Evolutionary conservation across 306 rosid genomes (phyloP).

Genomic region (Pyrus bretschneideri): DNA sequence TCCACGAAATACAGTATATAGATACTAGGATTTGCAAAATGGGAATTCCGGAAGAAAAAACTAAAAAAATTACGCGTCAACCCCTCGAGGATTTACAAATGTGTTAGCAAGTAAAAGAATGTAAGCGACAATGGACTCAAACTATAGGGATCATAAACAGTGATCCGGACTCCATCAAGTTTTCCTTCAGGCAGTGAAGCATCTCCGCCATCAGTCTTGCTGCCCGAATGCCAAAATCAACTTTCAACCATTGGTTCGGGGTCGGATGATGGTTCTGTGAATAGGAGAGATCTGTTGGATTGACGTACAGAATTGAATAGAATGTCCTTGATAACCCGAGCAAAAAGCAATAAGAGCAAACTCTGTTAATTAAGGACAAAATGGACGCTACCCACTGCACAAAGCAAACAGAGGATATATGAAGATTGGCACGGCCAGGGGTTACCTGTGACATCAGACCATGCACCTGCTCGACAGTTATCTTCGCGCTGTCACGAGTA

Average conservation of each 20-base stretch:
- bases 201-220: background rate
- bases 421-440: background rate
- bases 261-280: slow-evolving; percentile 55
- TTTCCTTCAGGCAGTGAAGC: background rate
- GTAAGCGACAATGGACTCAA: slow-evolving; percentile 9
- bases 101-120: background rate
- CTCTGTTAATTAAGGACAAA: slow-evolving; percentile 2
- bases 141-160: slow-evolving; percentile 1
- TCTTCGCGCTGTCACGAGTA: slow-evolving; percentile 87
- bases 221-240: slow-evolving; percentile 28
- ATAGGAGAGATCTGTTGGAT: slow-evolving; percentile 48
- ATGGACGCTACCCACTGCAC: background rate
- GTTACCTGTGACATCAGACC: slow-evolving; percentile 95
- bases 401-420: slow-evolving; percentile 2
- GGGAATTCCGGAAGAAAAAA: background rate
- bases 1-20: background rate
- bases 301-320: slow-evolving; percentile 76
- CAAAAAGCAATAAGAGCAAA: background rate
- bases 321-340: slow-evolving; percentile 86
- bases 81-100: slow-evolving; percentile 15
- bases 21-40: background rate
- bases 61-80: background rate
- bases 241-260: slow-evolving; percentile 95
- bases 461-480: slow-evolving; percentile 95
- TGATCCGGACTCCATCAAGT: slow-evolving; percentile 3